These are phyloP conservation scores for Phytophthora tubulina DNA, from an alignment of 352 stramenopile genomes.

Conservation along the genomic window DNA sequence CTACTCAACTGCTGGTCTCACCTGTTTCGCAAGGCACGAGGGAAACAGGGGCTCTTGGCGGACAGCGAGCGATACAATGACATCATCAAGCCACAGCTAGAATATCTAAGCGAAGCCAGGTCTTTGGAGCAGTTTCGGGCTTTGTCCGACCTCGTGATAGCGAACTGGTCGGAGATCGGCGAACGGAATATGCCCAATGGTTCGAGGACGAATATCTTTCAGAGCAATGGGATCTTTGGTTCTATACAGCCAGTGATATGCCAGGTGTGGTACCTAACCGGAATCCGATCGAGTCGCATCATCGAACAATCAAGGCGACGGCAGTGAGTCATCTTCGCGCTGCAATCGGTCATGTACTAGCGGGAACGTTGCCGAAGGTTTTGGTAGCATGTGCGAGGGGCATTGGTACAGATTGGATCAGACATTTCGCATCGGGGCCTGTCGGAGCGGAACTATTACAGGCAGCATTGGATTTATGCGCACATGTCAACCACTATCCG, in stretches of 20 bases:
- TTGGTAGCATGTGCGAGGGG: conserved; percentile 10
- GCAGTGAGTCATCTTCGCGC: too few species aligned
- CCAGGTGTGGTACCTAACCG: conserved; percentile 13
- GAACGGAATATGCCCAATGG: conserved; percentile 20
- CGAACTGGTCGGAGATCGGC: conserved; percentile 1
- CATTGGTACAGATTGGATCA: background rate
- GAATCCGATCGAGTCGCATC: conserved; percentile 13
- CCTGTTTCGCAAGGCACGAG: conserved; percentile 7
- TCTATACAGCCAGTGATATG: background rate
- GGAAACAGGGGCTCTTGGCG: background rate
- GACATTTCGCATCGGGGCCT: background rate
- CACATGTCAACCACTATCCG: background rate
- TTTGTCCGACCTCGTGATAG: background rate
- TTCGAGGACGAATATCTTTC: background rate
- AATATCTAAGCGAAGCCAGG: conserved; percentile 1
- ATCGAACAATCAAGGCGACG: conserved; percentile 1
- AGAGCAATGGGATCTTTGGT: conserved; percentile 13
- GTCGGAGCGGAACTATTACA: background rate
- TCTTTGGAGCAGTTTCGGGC: background rate
- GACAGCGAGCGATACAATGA: background rate
- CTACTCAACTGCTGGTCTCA: conserved; percentile 18
- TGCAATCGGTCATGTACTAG: conserved; percentile 2
- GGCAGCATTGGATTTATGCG: background rate
- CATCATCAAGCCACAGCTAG: conserved; percentile 17
- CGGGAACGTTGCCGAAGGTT: conserved; percentile 2